Evolutionary conservation across 306 rosid species (phyloP).

Genomic region (Myrica gale): DNA sequence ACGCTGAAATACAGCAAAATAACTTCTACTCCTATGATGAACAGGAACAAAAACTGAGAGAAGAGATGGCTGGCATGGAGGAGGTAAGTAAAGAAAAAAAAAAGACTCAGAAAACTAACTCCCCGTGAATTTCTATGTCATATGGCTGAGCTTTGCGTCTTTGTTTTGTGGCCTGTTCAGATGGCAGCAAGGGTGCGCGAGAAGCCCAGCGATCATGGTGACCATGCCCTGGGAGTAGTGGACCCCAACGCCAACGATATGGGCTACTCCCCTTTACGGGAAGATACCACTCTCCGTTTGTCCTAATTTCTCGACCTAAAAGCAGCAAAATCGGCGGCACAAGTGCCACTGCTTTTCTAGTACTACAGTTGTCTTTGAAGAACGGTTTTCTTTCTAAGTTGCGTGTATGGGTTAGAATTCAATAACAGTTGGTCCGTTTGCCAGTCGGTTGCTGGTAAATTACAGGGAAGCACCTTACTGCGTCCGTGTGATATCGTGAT

Average conservation of each 20-base stretch:
- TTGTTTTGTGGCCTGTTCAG: background rate
- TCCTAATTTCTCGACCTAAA: background rate
- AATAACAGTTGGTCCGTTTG: no score
- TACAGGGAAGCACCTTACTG: no score
- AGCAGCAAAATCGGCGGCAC: background rate
- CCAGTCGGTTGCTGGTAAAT: background rate
- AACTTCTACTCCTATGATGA: background rate
- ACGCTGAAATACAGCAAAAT: background rate
- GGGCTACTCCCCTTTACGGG: background rate
- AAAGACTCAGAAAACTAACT: background rate
- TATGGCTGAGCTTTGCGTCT: background rate
- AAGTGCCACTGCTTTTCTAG: background rate
- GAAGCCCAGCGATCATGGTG: no score
- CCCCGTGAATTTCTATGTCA: background rate
- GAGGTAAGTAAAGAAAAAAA: slow-evolving; percentile 10
- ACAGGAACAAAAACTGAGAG: slow-evolving; percentile 22
- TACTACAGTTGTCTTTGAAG: no score
- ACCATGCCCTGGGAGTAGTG: background rate
- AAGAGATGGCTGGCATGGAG: slow-evolving; percentile 14
- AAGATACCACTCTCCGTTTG: background rate
- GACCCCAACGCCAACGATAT: background rate
- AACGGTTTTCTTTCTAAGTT: no score
- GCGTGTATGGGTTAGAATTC: no score
- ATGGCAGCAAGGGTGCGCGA: background rate
- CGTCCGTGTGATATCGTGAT: no score